Base-by-base conservation (phyloP, 129 eudicot species). In the Helichrysum umbraculigerum region DNA sequence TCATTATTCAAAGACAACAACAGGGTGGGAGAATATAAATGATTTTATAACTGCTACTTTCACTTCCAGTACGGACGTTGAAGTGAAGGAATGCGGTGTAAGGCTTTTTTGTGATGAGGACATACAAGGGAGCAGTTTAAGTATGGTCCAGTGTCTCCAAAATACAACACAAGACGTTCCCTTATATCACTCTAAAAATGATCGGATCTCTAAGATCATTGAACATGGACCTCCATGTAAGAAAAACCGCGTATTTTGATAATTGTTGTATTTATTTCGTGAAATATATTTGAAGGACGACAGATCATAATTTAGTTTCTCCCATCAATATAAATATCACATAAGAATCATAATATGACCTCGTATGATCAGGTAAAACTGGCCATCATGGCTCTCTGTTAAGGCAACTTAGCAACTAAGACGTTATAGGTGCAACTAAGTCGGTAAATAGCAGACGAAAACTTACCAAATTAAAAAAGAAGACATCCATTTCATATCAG, bases 51-150 rank as follows among this genome's bases (percentile, higher is more conserved):
- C 68, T 4, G 6, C 30, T 63, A 9, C 68, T 14, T 63, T 63
- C 68, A 63, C 42, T 63, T 63, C 42, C 12, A 16, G 17, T 7
- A n/a, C 19, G 10, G 68, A 63, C 8, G 22, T 63, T 28, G 68
- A 14, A 22, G n/a, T 63, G 32, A 29, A 63, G 22, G 22, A 4
- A n/a, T 63, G 68, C 4, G 21, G 42, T 63, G 42, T 12, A 63
- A 63, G n/a, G 68, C 68, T 30, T 63, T 19, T 63, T 63, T 63
- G 21, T 32, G 68, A 63, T 29, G 68, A 63, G 32, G 21, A 63
- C 15, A 16, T 63, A 32, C 20, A 12, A 29, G 68, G 30, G 12
- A 19, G 33, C 30, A 20, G 30, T 59, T 7, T 8, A 21, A 22
- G 30, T 59, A 22, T 20, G 32, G 21, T 59, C 30, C 29, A 22